A percentile compares a stretch with the other conserved stretches of the same genome.
Evolutionary conservation across 768 basidiomycete genomes (phyloP).

Genomic region (Termitomyces sp.): DNA sequence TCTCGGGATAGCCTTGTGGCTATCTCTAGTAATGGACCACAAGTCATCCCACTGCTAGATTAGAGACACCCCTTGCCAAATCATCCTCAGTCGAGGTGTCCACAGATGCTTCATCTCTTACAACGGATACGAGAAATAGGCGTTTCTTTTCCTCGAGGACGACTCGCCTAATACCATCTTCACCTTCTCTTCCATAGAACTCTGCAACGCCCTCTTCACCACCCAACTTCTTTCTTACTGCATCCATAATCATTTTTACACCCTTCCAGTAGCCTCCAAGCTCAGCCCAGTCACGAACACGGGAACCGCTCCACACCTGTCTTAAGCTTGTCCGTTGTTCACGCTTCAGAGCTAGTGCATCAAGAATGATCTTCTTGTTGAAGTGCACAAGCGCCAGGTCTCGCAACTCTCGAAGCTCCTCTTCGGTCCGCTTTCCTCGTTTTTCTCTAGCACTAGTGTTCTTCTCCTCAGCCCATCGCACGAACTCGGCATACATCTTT

Average conservation of each 20-base stretch:
- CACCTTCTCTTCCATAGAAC: constrained; percentile 25
- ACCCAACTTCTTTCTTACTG: constrained; percentile 41
- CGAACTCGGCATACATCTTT: constrained; percentile 58
- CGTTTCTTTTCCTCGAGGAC: constrained; percentile 4
- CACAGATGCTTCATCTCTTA: neutral
- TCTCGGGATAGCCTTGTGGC: too few relatives aligned
- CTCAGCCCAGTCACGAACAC: constrained; percentile 51
- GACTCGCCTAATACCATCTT: constrained; percentile 2
- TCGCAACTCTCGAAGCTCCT: constrained; percentile 17
- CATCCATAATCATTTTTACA: constrained; percentile 41
- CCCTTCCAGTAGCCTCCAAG: constrained; percentile 38
- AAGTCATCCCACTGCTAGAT: neutral
- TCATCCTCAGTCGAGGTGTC: neutral
- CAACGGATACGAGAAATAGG: neutral
- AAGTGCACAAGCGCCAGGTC: constrained; percentile 49
- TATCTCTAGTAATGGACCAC: neutral
- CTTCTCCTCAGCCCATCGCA: constrained; percentile 39
- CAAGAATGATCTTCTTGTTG: constrained; percentile 43
- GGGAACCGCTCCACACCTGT: constrained; percentile 41
- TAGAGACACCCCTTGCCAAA: neutral
- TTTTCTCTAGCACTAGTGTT: constrained; percentile 4
- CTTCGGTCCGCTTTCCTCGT: constrained; percentile 3
- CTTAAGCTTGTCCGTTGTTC: constrained; percentile 30
- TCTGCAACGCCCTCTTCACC: constrained; percentile 39
- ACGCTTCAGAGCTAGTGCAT: constrained; percentile 27